These are phyloP conservation scores for Austropuccinia psidii DNA, from an alignment of 1,284 basidiomycete genomes.

Conservation along the genomic window DNA sequence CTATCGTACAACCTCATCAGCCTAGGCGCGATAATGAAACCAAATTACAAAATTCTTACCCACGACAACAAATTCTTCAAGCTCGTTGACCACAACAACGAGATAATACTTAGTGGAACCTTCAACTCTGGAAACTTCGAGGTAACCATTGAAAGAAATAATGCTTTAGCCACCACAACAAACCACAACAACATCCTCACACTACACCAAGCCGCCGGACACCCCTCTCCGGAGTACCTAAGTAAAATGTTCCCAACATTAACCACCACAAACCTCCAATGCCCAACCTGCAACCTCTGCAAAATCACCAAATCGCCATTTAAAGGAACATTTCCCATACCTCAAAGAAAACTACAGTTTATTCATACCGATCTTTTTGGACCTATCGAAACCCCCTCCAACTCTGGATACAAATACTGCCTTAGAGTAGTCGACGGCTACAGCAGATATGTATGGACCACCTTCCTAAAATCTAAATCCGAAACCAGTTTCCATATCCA, in stretches of 20 bases:
- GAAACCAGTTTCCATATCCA: not conserved
- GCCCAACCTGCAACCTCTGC: not conserved
- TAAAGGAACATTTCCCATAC: not conserved
- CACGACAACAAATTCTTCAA: too few species aligned
- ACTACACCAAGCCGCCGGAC: not conserved
- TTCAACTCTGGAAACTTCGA: too few species aligned
- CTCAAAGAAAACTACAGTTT: not conserved
- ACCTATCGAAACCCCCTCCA: not conserved
- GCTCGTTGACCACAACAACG: too few species aligned
- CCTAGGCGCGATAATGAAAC: too few species aligned
- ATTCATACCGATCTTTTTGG: slow-evolving; percentile 3
- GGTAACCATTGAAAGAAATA: too few species aligned
- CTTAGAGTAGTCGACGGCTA: not conserved
- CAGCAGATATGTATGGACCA: not conserved
- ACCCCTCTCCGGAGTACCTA: not conserved
- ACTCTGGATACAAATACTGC: not conserved
- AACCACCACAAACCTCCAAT: not conserved
- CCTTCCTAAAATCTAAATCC: not conserved
- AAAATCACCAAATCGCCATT: not conserved
- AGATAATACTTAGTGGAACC: too few species aligned
- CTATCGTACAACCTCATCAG: too few species aligned
- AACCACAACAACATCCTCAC: too few species aligned
- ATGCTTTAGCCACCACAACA: too few species aligned
- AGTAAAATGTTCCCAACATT: not conserved
- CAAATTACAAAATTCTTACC: too few species aligned